These are phyloP conservation scores for Aechmea fasciata DNA, from an alignment of 176 grass and related monocot genomes.

Conservation along the genomic window DNA sequence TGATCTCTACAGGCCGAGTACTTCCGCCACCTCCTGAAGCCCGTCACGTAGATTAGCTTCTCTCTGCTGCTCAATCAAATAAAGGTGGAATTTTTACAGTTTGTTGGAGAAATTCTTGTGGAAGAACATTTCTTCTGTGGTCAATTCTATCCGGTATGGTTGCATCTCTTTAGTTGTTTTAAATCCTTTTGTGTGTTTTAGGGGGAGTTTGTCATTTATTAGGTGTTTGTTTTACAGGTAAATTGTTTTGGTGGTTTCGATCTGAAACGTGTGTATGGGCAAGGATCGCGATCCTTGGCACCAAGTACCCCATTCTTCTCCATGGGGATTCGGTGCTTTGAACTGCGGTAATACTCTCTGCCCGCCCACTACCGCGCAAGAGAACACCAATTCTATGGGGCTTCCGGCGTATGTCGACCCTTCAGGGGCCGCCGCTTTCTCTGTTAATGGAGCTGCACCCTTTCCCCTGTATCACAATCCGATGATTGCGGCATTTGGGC, in stretches of 20 bases:
- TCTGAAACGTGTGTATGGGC: conserved; percentile 33
- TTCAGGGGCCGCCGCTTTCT: conserved; percentile 15
- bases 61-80: conserved; percentile 22
- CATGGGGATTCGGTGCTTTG: conserved; percentile 39
- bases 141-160: conserved; percentile 40
- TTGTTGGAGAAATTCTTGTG: conserved; percentile 20
- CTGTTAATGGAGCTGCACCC: conserved; percentile 21
- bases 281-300: conserved; percentile 47
- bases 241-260: conserved; percentile 28
- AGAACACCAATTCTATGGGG: conserved; percentile 29
- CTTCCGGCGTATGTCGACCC: conserved; percentile 31
- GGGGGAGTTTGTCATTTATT: neutral
- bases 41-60: conserved; percentile 65
- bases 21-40: conserved; percentile 94
- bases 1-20: conserved; percentile 68
- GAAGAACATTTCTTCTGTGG: conserved; percentile 15
- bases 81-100: conserved; percentile 9
- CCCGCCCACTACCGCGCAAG: conserved; percentile 25
- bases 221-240: conserved; percentile 33
- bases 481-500: conserved; percentile 9
- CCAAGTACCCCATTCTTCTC: conserved; percentile 28
- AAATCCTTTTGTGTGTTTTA: conserved; percentile 1
- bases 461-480: conserved; percentile 15
- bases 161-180: neutral
- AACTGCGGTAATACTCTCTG: conserved; percentile 22